These are phyloP conservation scores for Aristolochia fimbriata DNA, from an alignment of 164 flowering plant species.

Conservation along the genomic window DNA sequence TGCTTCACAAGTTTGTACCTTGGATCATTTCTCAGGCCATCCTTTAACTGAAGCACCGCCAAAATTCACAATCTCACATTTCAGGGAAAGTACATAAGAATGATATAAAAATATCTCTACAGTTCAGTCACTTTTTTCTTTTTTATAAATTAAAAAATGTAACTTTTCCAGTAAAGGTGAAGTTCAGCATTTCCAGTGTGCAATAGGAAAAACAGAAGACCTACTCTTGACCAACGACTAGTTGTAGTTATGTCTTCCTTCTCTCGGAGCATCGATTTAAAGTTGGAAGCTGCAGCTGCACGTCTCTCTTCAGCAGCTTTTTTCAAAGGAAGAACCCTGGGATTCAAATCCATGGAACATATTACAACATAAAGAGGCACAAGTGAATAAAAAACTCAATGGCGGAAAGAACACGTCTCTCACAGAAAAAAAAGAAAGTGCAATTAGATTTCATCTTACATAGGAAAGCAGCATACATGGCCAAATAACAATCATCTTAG, in stretches of 20 bases:
- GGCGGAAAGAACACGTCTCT: too few relatives aligned
- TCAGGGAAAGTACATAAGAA: background rate
- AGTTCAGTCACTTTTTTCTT: too few relatives aligned
- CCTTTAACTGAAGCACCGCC: constrained; percentile 55
- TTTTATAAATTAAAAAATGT: too few relatives aligned
- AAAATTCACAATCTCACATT: background rate
- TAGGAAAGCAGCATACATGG: too few relatives aligned
- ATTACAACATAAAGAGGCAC: background rate
- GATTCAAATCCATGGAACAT: constrained; percentile 6
- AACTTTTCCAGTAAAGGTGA: too few relatives aligned
- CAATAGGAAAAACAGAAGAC: constrained; percentile 6
- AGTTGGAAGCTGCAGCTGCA: constrained; percentile 56
- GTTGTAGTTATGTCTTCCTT: constrained; percentile 48
- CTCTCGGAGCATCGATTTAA: constrained; percentile 83
- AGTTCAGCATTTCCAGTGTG: too few relatives aligned
- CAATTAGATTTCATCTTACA: too few relatives aligned
- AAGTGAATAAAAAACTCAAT: background rate
- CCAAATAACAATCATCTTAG: too few relatives aligned
- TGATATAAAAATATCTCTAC: background rate
- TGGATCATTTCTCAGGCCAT: constrained; percentile 68
- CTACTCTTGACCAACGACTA: constrained; percentile 94
- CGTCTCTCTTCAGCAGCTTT: constrained; percentile 75
- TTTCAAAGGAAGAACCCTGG: constrained; percentile 69
- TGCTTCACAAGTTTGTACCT: constrained; percentile 81
- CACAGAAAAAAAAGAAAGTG: too few relatives aligned